Evolutionary conservation across 2,329 filamentous ascomycete species (phyloP), one percentile per base, ranked within the genome.

Genomic region (Alternaria panax): DNA sequence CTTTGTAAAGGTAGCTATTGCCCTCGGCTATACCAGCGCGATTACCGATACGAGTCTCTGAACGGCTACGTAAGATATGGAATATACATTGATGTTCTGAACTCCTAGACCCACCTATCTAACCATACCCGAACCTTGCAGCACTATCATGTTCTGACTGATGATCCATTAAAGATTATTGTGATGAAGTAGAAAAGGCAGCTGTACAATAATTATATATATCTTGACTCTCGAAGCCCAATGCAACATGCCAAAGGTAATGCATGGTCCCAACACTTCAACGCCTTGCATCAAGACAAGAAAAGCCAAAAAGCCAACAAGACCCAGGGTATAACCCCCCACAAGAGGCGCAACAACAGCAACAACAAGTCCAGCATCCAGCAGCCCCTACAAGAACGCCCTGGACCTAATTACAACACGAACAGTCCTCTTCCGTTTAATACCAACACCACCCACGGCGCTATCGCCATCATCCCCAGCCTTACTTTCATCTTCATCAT

Each of bases 371-470:
- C 45, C 28, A 32, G 8, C 36, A 22, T 18, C n/a, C n/a, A n/a
- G n/a, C n/a, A n/a, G n/a, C n/a, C 18, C 51, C 65, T 60, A 76
- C 59, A 76, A 63, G 62, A 76, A 76, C 68, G 74, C 74, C 72
- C 74, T 68, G 12, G 70, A 74, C 65, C 73, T 42, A n/a, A 76
- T 75, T 51, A 75, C 59, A 38, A 75, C 67, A 51, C 72, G 61
- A 36, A 76, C 69, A 56, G 72, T 75, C 53, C 69, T 60, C 55
- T 67, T 73, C 59, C 74, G 59, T 59, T 67, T 72, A 5, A 75
- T 20, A 16, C 66, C 71, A 54, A 75, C n/a, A 16, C 67, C 71
- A 54, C 65, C 63, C 6, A 56, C 63, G 20, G 54, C 60, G 12
- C 53, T 61, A 41, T 57, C 60, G 12, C 54, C 62, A 28, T 64